Evolutionary conservation across 2,329 filamentous ascomycete species (phyloP).

Genomic region (Aureobasidium sp.): DNA sequence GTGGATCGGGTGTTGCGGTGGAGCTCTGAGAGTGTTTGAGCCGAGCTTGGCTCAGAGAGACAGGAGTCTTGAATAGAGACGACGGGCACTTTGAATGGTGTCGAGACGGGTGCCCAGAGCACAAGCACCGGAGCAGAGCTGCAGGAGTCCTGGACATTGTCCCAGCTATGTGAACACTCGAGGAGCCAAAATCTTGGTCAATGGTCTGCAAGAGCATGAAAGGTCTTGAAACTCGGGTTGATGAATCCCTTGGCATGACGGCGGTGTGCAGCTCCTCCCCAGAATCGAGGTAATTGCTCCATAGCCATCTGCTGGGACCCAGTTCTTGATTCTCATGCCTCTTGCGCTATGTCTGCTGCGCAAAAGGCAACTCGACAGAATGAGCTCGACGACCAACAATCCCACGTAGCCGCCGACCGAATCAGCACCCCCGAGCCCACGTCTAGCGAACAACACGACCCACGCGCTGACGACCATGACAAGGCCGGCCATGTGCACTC

Average conservation of each 20-base stretch:
- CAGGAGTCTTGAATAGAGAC: no score
- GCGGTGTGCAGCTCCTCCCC: not conserved
- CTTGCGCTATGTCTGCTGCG: constrained; percentile 31
- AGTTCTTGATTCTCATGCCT: constrained; percentile 22
- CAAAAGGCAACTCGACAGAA: constrained; percentile 23
- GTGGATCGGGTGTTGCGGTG: not conserved
- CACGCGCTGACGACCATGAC: not conserved
- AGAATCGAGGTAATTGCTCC: not conserved
- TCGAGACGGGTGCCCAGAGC: not conserved
- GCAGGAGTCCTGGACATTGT: not conserved
- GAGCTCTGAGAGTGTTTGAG: not conserved
- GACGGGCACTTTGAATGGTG: not conserved
- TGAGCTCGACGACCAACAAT: not conserved
- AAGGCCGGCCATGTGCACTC: not conserved
- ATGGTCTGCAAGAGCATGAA: not conserved
- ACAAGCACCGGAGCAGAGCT: not conserved
- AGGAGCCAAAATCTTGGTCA: not conserved
- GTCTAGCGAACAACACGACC: fast-evolving
- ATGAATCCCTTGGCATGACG: not conserved
- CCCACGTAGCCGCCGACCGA: constrained; percentile 22
- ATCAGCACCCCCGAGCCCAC: constrained; percentile 43
- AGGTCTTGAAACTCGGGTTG: not conserved
- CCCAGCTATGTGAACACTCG: not conserved
- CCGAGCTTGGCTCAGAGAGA: not conserved
- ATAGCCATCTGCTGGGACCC: not conserved